These are phyloP conservation scores for Stevia rebaudiana DNA, from an alignment of 140 eudicot genomes.

Conservation along the genomic window DNA sequence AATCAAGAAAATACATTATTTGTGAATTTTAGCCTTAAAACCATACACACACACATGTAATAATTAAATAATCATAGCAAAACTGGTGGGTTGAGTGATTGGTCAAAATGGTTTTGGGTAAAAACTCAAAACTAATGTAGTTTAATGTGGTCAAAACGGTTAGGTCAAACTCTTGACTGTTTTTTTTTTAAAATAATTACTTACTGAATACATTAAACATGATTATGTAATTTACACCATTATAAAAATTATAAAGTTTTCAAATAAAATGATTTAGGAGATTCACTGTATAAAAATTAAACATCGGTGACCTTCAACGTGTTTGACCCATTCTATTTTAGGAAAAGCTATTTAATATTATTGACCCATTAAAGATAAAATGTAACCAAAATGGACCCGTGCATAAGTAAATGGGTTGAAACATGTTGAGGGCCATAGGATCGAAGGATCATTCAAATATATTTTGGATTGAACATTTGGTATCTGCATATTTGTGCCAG, in stretches of 20 bases:
- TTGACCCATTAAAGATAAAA: not conserved
- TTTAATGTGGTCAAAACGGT: not conserved
- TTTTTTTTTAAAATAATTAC: not conserved
- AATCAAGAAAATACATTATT: constrained; percentile 5
- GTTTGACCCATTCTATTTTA: not conserved
- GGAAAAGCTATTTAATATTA: not conserved
- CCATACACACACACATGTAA: constrained; percentile 7
- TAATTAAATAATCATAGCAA: not conserved
- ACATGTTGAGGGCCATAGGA: too few relatives aligned
- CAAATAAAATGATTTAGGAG: not conserved
- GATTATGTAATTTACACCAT: not conserved
- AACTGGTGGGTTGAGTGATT: not conserved
- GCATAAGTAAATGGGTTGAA: not conserved
- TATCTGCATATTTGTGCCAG: too few relatives aligned
- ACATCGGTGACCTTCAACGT: not conserved
- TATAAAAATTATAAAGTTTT: not conserved
- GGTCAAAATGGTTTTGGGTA: not conserved
- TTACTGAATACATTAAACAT: not conserved
- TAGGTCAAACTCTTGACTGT: not conserved
- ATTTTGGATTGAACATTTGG: too few relatives aligned
- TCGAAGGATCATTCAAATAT: too few relatives aligned
- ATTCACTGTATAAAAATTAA: not conserved
- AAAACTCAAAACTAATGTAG: not conserved
- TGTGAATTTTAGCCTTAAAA: not conserved
- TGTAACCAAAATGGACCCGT: not conserved